Percentiles rank a stretch among this genome's conserved stretches.
Conservation (phyloP, 169 alveolate genomes). For the Eimeria tenella region DNA sequence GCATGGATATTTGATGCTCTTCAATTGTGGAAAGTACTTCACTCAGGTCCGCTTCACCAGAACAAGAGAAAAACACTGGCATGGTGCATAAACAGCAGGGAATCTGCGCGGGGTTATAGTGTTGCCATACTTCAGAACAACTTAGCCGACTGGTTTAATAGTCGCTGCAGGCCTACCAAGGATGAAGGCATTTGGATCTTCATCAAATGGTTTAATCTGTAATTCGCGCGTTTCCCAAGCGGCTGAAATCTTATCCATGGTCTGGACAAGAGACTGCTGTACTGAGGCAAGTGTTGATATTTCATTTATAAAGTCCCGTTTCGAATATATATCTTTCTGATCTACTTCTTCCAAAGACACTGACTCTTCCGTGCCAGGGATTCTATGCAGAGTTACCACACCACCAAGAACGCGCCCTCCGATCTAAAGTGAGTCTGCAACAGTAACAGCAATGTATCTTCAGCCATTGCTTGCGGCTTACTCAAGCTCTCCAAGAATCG, state of each 20-base stretch:
- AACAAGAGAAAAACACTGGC: neutral
- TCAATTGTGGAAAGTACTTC: constrained; percentile 90
- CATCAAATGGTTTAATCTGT: constrained; percentile 84
- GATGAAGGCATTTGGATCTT: constrained; percentile 88
- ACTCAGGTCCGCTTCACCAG: constrained; percentile 60
- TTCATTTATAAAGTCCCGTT: constrained; percentile 84
- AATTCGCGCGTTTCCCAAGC: constrained; percentile 90
- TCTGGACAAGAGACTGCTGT: constrained; percentile 87
- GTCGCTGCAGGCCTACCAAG: constrained; percentile 85
- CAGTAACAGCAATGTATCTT: neutral
- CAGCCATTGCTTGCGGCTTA: neutral
- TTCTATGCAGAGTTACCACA: neutral
- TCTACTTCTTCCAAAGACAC: constrained; percentile 80
- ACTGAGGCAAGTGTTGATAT: constrained; percentile 87
- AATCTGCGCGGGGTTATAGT: neutral
- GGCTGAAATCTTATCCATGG: constrained; percentile 84
- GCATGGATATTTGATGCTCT: constrained; percentile 90
- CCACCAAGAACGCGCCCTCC: neutral
- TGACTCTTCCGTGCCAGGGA: constrained; percentile 67
- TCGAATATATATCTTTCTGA: constrained; percentile 79
- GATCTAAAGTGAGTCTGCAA: neutral
- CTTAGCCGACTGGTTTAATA: neutral
- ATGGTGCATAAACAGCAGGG: neutral
- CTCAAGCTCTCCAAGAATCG: constrained; percentile 75
- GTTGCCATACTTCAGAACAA: neutral